A percentile compares a stretch with the other conserved stretches of the same genome.
These are phyloP conservation scores for Articulospora tetracladia DNA, from an alignment of 495 filamentous ascomycete genomes.

Conservation along the genomic window DNA sequence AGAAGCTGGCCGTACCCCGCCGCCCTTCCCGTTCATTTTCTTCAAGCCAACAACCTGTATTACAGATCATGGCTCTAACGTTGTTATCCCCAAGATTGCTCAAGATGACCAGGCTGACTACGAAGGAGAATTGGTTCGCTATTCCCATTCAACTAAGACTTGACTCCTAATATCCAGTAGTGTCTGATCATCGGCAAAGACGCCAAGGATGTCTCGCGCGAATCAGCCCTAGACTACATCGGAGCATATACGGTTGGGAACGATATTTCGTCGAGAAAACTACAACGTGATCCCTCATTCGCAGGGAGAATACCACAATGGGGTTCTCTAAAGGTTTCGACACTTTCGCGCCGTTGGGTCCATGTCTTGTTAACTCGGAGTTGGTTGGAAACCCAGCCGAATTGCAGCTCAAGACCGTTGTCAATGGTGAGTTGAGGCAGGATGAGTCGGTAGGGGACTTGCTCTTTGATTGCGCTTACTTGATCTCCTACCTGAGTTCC, in stretches of 20 bases:
- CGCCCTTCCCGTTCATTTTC: conserved; percentile 46
- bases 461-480: conserved; percentile 28
- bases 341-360: conserved; percentile 31
- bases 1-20: conserved; percentile 43
- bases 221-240: too few relatives aligned
- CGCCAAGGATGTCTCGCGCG: too few relatives aligned
- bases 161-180: too few relatives aligned
- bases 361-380: conserved; percentile 29
- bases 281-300: conserved; percentile 33
- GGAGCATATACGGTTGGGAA: too few relatives aligned
- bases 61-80: too few relatives aligned
- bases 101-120: too few relatives aligned
- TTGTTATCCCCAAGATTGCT: too few relatives aligned
- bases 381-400: conserved; percentile 12
- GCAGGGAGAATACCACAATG: conserved; percentile 25
- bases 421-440: conserved; percentile 39
- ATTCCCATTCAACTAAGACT: too few relatives aligned
- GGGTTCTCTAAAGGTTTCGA: conserved; percentile 30
- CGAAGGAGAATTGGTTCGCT: too few relatives aligned
- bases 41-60: too few relatives aligned
- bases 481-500: conserved; percentile 15
- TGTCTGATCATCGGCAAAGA: too few relatives aligned
- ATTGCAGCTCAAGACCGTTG: conserved; percentile 33
- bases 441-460: conserved; percentile 32
- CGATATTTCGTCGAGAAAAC: too few relatives aligned